These are phyloP conservation scores for Aspergillus japonicus DNA, from an alignment of 2,329 filamentous ascomycete species.

Conservation along the genomic window DNA sequence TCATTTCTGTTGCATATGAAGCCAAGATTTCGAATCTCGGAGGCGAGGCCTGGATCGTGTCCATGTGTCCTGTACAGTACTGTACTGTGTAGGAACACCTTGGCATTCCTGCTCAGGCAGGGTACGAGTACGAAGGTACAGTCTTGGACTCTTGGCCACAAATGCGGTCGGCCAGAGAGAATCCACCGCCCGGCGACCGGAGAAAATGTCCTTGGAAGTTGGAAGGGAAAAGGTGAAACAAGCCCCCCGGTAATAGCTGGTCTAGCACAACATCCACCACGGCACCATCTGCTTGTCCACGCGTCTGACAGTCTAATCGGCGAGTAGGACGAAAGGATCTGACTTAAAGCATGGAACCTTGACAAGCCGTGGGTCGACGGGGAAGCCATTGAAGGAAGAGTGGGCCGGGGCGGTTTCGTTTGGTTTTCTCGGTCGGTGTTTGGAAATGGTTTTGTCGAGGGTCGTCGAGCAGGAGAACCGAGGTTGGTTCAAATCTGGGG, in stretches of 20 bases:
- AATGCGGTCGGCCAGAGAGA: no score
- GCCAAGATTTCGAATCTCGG: background rate
- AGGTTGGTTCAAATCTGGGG: background rate
- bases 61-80: no score
- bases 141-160: no score
- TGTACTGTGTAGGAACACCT: no score
- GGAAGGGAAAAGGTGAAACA: background rate
- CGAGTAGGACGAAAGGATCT: background rate
- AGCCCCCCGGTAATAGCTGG: no score
- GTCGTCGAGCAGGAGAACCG: background rate
- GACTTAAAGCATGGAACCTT: background rate
- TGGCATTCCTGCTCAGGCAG: background rate
- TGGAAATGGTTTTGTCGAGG: background rate
- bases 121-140: background rate
- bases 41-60: no score
- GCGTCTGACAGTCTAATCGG: slow-evolving; percentile 3
- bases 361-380: background rate
- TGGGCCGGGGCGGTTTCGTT: background rate
- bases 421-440: background rate
- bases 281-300: background rate
- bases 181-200: no score
- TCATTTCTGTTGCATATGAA: background rate
- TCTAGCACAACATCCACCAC: background rate
- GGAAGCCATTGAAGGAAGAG: background rate
- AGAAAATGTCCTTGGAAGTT: no score